phyloP scores from a whole-genome alignment of 2,329 filamentous ascomycete species.

The Pseudogymnoascus destructans region DNA sequence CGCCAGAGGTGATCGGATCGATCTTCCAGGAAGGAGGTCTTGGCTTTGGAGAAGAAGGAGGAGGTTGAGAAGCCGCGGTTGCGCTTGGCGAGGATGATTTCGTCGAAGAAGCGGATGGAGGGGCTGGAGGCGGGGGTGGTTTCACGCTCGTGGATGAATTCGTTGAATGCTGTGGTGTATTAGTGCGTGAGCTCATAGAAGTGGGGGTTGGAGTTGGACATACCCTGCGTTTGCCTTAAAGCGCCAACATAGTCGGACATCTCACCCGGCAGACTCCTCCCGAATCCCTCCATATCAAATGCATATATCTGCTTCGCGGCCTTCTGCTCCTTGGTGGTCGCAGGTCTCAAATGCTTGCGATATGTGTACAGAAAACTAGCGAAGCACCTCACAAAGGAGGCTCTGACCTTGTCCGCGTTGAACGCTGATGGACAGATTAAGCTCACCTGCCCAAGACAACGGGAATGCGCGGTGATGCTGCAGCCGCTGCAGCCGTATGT shows the following conservation, averaged over 20 bases:
- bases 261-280: conserved; percentile 50
- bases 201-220: conserved; percentile 15
- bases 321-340: conserved; percentile 48
- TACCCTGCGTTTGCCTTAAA: conserved; percentile 56
- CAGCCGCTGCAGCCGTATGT: conserved; percentile 64
- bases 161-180: conserved; percentile 51
- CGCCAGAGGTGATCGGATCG: conserved; percentile 71
- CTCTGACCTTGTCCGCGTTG: conserved; percentile 46
- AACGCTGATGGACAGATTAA: conserved; percentile 52
- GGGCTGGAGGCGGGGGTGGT: conserved; percentile 48
- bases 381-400: conserved; percentile 51
- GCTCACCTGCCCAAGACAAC: conserved; percentile 48
- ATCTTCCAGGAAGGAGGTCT: conserved; percentile 53
- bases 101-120: conserved; percentile 64
- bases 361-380: conserved; percentile 56
- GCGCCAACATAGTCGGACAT: conserved; percentile 51
- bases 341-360: conserved; percentile 43
- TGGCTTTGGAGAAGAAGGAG: conserved; percentile 33
- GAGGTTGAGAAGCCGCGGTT: conserved; percentile 49
- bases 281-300: conserved; percentile 53
- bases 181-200: conserved; percentile 28
- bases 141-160: conserved; percentile 76
- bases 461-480: conserved; percentile 40
- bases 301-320: conserved; percentile 45
- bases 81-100: conserved; percentile 68